phyloP scores from a whole-genome alignment of 2,329 filamentous ascomycete genomes.

The Mycosphaerella arachidis region DNA sequence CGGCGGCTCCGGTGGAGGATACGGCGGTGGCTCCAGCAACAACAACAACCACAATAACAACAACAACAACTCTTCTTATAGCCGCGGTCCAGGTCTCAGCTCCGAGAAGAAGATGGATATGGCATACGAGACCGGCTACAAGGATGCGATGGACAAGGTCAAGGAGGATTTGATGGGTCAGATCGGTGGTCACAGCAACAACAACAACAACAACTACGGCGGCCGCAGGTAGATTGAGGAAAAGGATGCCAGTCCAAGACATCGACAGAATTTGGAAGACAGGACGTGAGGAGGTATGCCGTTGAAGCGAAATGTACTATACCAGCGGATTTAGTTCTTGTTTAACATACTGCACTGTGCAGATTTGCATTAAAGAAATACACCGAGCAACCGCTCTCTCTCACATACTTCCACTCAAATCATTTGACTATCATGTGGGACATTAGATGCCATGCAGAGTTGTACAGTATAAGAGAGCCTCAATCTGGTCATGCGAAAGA shows the following conservation, averaged over 20 bases:
- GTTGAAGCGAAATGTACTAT: background rate
- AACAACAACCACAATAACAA: constrained; percentile 2
- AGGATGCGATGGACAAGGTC: constrained; percentile 23
- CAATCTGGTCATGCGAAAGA: too few species aligned
- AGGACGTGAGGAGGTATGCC: background rate
- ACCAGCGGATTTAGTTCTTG: background rate
- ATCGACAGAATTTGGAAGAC: background rate
- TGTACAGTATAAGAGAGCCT: too few species aligned
- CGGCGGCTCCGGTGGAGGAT: background rate
- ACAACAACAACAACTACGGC: background rate
- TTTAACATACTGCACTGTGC: background rate
- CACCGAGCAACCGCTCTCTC: too few species aligned
- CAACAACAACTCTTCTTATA: background rate
- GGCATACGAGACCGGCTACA: constrained; percentile 22
- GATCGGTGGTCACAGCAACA: constrained; percentile 5
- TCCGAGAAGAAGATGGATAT: constrained; percentile 23
- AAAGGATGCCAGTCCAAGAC: background rate
- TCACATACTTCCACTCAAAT: too few species aligned
- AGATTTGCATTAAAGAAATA: too few species aligned
- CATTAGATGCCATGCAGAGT: too few species aligned
- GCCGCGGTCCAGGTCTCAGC: constrained; percentile 9
- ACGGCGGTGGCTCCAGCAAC: background rate
- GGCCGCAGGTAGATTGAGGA: background rate
- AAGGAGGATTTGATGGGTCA: constrained; percentile 23
- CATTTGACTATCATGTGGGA: too few species aligned